Conservation (phyloP, 1,284 basidiomycete genomes). For the Mycena citricolor region DNA sequence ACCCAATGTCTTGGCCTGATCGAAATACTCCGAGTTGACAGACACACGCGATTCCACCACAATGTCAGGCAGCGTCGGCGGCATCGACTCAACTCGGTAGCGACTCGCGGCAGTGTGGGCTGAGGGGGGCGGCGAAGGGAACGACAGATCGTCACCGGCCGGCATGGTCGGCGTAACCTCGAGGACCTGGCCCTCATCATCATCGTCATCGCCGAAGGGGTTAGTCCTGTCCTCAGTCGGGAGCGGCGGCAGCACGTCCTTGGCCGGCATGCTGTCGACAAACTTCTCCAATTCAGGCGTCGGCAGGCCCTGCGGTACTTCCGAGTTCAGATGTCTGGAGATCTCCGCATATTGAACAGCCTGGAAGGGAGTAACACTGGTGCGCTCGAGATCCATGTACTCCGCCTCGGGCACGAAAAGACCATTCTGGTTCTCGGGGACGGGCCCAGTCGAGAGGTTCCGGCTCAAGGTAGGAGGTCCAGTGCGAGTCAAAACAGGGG, state of each 20-base stretch:
- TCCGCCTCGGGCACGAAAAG: constrained; percentile 31
- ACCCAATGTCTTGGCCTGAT: constrained; percentile 25
- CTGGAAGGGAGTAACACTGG: constrained; percentile 71
- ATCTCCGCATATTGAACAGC: constrained; percentile 73
- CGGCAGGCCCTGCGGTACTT: constrained; percentile 39
- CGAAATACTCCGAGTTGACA: constrained; percentile 32
- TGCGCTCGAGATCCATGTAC: constrained; percentile 62
- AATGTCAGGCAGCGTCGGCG: constrained; percentile 58
- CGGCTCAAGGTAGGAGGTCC: constrained; percentile 12
- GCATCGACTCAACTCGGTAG: constrained; percentile 47
- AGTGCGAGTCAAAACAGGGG: too few relatives aligned
- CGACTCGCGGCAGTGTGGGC: constrained; percentile 32
- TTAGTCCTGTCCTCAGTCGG: constrained; percentile 20
- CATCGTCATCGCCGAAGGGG: constrained; percentile 14
- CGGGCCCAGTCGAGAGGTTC: constrained; percentile 6
- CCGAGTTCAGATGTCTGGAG: constrained; percentile 49
- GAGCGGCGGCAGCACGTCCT: constrained; percentile 28
- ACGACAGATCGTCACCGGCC: constrained; percentile 29
- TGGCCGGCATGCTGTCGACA: constrained; percentile 16
- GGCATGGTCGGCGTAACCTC: constrained; percentile 3
- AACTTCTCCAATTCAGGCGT: constrained; percentile 36
- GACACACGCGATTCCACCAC: constrained; percentile 39
- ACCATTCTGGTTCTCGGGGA: constrained; percentile 24
- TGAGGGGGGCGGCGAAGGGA: constrained; percentile 45
- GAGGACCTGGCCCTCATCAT: not conserved